These are phyloP conservation scores for Stagonosporopsis rhizophila DNA, from an alignment of 2,329 filamentous ascomycete species.

Conservation along the genomic window DNA sequence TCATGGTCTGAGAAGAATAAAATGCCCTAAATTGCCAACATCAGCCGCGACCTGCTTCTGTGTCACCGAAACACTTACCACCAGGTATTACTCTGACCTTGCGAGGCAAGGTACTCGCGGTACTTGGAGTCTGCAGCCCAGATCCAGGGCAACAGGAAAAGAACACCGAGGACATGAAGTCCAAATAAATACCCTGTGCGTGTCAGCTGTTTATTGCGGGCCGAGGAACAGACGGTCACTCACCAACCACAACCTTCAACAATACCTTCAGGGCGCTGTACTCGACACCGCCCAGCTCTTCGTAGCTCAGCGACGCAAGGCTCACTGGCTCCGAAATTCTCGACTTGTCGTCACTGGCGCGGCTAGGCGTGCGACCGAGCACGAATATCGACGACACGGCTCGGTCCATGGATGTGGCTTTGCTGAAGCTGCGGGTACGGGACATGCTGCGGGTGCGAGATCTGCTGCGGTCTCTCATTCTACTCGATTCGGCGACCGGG, in stretches of 20 bases:
- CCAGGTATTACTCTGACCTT: constrained; percentile 56
- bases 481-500: constrained; percentile 1
- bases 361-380: constrained; percentile 33
- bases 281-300: constrained; percentile 58
- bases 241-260: constrained; percentile 56
- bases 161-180: constrained; percentile 56
- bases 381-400: constrained; percentile 53
- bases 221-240: background rate
- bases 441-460: constrained; percentile 4
- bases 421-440: constrained; percentile 29
- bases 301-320: constrained; percentile 51
- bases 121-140: constrained; percentile 52
- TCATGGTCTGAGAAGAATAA: constrained; percentile 58
- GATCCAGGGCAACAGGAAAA: constrained; percentile 58
- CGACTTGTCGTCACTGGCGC: constrained; percentile 12
- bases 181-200: constrained; percentile 54
- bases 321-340: constrained; percentile 58
- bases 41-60: background rate
- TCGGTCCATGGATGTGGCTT: constrained; percentile 49
- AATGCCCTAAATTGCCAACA: constrained; percentile 17
- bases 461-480: constrained; percentile 11
- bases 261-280: constrained; percentile 58
- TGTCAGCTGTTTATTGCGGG: background rate
- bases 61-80: constrained; percentile 49
- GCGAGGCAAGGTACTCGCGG: constrained; percentile 52